Base-by-base conservation (phyloP, 495 filamentous ascomycete genomes). In the Chaetomium tenue region DNA sequence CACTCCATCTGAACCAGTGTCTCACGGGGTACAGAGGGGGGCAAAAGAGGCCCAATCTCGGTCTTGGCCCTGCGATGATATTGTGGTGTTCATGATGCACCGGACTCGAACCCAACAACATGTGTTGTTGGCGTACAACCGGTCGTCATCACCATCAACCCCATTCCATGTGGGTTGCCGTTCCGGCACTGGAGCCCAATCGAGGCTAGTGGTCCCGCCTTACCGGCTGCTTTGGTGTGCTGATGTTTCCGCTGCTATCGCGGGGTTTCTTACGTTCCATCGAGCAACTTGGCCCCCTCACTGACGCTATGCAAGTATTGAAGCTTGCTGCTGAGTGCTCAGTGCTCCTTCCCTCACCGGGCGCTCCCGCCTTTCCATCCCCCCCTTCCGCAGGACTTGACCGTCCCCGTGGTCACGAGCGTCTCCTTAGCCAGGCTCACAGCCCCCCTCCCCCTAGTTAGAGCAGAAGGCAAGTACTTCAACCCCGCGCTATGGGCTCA, bases 291-390 rank as follows among this genome's bases (percentile, higher is more conserved):
- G 52, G 63, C 44, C 63, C 63, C 68, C 68, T 71, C 67, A 57
- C 66, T 69, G 64, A 66, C 65, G 64, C 62, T 70, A 61, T 69
- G 67, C 62, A 37, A 71, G 59, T 68, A 62, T 50, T 48, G 65
- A 69, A 63, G 57, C 63, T 63, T 47, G 16, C 26, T 26, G 60
- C 13, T 54, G 53, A 42, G 44, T 39, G 66, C 61, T 64, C 66
- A 37, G 44, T 39, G 63, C 50, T 58, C 40, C 40, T 25, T 33
- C 48, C 63, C 20, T 55, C 37, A 51, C 54, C 66, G 52, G 52
- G 42, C 52, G 37, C 50, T 61, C 55, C 64, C 54, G 54, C 30
- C 42, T 25, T 22, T 12, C 33, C 33, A n/a, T 37, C 33, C 33
- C 33, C 33, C 9, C 33, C 33, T 37, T 37, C 33, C 33, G 26